Evolutionary conservation across 441 rosid species (phyloP), one percentile per base, ranked within the genome.

Genomic region (Bocquillonia castaneifolia): DNA sequence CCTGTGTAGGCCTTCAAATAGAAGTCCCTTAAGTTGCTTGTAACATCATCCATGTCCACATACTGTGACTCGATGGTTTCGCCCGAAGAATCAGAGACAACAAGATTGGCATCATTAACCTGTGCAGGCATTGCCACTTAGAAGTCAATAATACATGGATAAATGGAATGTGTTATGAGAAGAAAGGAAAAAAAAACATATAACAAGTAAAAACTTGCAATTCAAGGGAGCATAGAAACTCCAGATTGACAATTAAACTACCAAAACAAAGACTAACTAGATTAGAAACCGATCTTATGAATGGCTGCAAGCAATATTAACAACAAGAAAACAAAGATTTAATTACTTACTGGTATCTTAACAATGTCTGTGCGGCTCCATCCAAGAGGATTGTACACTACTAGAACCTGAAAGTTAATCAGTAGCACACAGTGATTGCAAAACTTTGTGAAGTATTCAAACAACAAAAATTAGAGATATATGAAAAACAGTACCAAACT

Each of bases 321-420:
- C 34, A 37, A 48, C 45, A 67, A 37, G 3, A 63, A 26, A 70
- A 34, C 29, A 32, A 50, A 48, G 65, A 67, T 48, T 22, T 40
- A 39, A 66, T 59, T 57, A 78, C 94, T 88, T 76, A 93, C 98
- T 9, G 96, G 98, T 79, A 93, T 80, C 87, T 87, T 73, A 93
- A 79, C 44, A 86, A 80, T 79, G 91, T 93, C 66, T 83, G 88
- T 79, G 57, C 98, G 85, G 75, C 88, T 86, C 98, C 98, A 91
- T 76, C 97, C 98, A 45, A 93, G 86, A 57, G 98, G 78, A 76
- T 93, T 93, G 80, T 93, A 93, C 64, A 79, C 85, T 75, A 91
- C 81, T 56, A 89, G 78, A 45, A 82, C 73, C 98, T 93, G 74
- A 72, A 70, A 54, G 63, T 15, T 63, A 45, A 71, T 37, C 59